Base-by-base conservation (phyloP, 1,139 yeast genomes). In the Lodderomyces pseudojiufengensis region DNA sequence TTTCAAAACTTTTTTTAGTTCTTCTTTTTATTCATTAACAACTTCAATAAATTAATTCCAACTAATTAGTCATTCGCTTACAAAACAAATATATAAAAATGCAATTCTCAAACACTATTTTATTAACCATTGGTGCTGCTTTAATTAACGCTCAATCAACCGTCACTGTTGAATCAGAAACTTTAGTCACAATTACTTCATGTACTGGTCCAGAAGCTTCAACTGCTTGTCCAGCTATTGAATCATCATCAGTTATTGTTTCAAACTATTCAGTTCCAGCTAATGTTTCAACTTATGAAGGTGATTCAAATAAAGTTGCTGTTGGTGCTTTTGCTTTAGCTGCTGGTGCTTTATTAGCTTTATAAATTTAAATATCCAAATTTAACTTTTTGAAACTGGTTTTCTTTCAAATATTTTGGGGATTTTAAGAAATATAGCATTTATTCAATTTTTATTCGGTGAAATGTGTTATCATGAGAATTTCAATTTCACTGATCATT, bases 261-360 rank as follows among this genome's bases (percentile, higher is more conserved):
- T n/a, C 21, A 24, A 9, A 28, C 22, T 5, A 11, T 27, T 30
- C 32, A 22, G 47, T 59, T 42, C 51, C 54, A 39, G 57, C 61
- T 41, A 59, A 57, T 59, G 63, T 65, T 42, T 51, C 70, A 36
- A 53, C 65, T 44, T 65, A 50, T 59, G 65, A 57, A 50, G 71
- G 61, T 61, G 58, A 59, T 48, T 64, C 59, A 42, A 49, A 50
- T 47, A 61, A 48, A 52, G n/a, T 7, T 18, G 20, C 6, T 18
- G 20, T 18, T 18, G 7, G 7, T 5, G 7, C 5, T 7, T 5
- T 18, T 18, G 61, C 57, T 52, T 57, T 65, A 52, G 73, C 66
- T 53, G 75, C 74, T 43, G 74, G 73, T 65, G 74, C 73, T 62
- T 65, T 68, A 57, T 66, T 69, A 57, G 73, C 73, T 62, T 66